A percentile compares a stretch with the other conserved stretches of the same genome.
phyloP scores from a whole-genome alignment of 2,329 filamentous ascomycete genomes.

The Amauroascus niger region DNA sequence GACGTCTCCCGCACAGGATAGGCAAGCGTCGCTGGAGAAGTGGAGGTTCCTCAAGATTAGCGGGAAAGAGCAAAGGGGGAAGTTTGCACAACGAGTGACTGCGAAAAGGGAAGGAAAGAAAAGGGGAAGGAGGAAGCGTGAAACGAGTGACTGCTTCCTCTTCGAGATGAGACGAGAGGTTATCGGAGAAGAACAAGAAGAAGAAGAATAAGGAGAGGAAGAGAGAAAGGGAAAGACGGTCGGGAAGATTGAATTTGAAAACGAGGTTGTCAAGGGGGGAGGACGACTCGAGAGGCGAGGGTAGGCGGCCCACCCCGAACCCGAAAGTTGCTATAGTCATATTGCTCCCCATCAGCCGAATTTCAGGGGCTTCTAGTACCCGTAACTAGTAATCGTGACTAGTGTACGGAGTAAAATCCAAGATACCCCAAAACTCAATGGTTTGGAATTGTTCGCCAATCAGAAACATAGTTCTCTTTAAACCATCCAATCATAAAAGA shows the following conservation, averaged over 20 bases:
- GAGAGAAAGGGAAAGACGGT: not conserved
- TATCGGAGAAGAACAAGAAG: not conserved
- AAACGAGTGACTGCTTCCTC: conserved; percentile 16
- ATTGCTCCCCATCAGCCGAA: no score
- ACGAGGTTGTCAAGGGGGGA: not conserved
- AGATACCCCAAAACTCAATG: not conserved
- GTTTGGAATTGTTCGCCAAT: not conserved
- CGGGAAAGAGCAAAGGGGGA: not conserved
- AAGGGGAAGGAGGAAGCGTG: conserved; percentile 11
- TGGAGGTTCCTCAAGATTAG: not conserved
- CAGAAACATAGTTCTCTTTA: no score
- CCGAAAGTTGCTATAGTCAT: no score
- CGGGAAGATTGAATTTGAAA: not conserved
- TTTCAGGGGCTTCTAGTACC: not conserved
- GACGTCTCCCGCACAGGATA: not conserved
- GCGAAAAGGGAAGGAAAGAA: conserved; percentile 9
- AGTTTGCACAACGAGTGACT: not conserved
- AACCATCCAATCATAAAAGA: not conserved
- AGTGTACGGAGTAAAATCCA: not conserved
- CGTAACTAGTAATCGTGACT: no score
- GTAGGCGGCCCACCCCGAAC: not conserved
- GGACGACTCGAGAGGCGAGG: no score
- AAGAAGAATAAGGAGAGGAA: not conserved
- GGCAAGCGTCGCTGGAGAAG: not conserved
- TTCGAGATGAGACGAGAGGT: conserved; percentile 2